Conservation (phyloP, 2,329 filamentous ascomycete genomes). For the Tothia fuscella region DNA sequence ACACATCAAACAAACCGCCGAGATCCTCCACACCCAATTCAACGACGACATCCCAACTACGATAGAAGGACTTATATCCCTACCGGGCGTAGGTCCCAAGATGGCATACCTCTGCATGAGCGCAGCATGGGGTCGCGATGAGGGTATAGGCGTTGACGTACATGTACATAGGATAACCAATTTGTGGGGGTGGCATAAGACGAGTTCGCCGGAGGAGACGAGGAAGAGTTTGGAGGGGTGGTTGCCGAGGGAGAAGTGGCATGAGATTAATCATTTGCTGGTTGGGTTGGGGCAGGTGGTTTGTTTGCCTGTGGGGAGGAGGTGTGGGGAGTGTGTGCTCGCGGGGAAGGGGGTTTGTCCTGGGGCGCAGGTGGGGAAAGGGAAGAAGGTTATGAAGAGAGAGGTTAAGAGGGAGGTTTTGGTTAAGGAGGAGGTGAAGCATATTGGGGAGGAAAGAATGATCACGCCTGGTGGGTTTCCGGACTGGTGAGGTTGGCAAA, state of each 20-base stretch:
- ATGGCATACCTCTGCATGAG: constrained; percentile 87
- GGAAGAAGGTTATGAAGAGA: constrained; percentile 29
- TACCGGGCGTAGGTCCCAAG: constrained; percentile 86
- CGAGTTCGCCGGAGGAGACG: constrained; percentile 71
- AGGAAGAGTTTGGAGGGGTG: constrained; percentile 63
- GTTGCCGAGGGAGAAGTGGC: constrained; percentile 77
- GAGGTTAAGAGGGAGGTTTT: constrained; percentile 21
- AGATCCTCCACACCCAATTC: constrained; percentile 59
- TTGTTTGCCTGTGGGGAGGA: constrained; percentile 66
- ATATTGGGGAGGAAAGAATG: too few relatives aligned
- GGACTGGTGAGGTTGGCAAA: too few relatives aligned
- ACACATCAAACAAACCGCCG: constrained; percentile 64
- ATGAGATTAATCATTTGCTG: constrained; percentile 81
- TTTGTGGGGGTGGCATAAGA: constrained; percentile 83
- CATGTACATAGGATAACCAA: constrained; percentile 94
- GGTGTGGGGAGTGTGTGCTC: constrained; percentile 77
- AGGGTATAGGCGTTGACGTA: constrained; percentile 86
- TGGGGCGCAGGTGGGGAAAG: constrained; percentile 37
- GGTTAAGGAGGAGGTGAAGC: constrained; percentile 22
- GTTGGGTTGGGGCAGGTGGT: constrained; percentile 83
- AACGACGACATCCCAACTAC: constrained; percentile 68
- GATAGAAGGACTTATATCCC: constrained; percentile 58
- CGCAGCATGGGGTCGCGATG: constrained; percentile 55
- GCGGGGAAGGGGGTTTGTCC: constrained; percentile 64
- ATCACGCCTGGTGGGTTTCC: too few relatives aligned